Conservation (phyloP, 306 rosid species). For the Pachyrhizus erosus region DNA sequence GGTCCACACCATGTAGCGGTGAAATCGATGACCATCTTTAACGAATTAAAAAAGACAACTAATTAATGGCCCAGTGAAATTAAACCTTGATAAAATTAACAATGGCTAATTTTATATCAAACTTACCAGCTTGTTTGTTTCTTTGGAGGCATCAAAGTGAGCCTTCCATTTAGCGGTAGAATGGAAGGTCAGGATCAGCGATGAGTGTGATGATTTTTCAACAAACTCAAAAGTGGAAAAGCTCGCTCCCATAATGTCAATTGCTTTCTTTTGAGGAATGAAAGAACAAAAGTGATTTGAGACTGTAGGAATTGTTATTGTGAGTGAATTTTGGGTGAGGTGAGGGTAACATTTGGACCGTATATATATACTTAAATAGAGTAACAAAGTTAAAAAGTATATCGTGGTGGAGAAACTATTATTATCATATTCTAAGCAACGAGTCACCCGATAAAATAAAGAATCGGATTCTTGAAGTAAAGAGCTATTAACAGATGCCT, state of each 20-base stretch:
- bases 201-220: constrained; percentile 32
- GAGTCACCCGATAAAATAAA: background rate
- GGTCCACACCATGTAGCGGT: constrained; percentile 93
- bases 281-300: background rate
- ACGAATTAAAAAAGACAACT: background rate
- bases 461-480: background rate
- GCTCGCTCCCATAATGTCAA: constrained; percentile 56
- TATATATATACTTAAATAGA: too few relatives aligned
- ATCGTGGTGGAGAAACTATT: background rate
- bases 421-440: background rate
- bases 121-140: constrained; percentile 68
- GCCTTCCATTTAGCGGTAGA: constrained; percentile 67
- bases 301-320: background rate
- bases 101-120: background rate
- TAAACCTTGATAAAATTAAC: background rate
- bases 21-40: constrained; percentile 85
- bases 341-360: background rate
- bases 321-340: background rate
- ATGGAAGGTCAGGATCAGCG: constrained; percentile 52
- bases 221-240: constrained; percentile 34
- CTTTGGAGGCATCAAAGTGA: constrained; percentile 57
- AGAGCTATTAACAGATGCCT: background rate
- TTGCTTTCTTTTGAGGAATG: background rate
- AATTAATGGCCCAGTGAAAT: background rate
- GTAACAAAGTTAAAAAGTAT: too few relatives aligned